A percentile compares a stretch with the other conserved stretches of the same genome.
phyloP scores from a whole-genome alignment of 1,139 yeast genomes.

The Oligophagozyma castellii region DNA sequence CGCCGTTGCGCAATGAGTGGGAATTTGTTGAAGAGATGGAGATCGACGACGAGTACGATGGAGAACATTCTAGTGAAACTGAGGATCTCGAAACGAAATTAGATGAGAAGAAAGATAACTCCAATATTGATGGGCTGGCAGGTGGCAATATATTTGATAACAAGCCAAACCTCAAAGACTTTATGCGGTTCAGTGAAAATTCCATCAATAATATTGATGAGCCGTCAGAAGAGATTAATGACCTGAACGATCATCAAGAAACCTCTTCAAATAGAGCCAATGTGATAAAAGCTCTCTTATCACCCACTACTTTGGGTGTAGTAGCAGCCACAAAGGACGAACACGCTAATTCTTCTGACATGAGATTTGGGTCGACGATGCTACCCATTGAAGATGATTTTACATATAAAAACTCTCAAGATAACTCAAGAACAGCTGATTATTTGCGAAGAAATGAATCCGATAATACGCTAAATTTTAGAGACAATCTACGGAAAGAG shows the following conservation, averaged over 20 bases:
- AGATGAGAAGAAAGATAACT: constrained; percentile 1
- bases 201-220: constrained; percentile 1
- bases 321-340: constrained; percentile 12
- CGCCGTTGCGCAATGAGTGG: constrained; percentile 11
- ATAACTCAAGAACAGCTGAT: not conserved
- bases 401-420: not conserved
- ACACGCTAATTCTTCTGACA: too few relatives aligned
- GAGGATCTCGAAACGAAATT: not conserved
- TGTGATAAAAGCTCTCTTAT: constrained; percentile 11
- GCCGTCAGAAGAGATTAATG: constrained; percentile 1
- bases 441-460: not conserved
- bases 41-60: constrained; percentile 4
- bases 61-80: constrained; percentile 1
- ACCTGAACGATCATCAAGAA: constrained; percentile 1
- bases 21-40: constrained; percentile 5
- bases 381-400: not conserved
- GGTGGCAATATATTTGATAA: not conserved
- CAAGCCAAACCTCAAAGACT: constrained; percentile 1
- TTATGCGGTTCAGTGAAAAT: too few relatives aligned
- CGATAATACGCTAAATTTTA: constrained; percentile 1
- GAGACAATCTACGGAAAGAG: constrained; percentile 2
- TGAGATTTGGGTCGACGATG: too few relatives aligned
- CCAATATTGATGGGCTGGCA: not conserved
- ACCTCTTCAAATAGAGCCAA: not conserved
- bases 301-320: constrained; percentile 18